Evolutionary conservation across 1,284 basidiomycete species (phyloP).

Genomic region (Moniliophthora roreri): DNA sequence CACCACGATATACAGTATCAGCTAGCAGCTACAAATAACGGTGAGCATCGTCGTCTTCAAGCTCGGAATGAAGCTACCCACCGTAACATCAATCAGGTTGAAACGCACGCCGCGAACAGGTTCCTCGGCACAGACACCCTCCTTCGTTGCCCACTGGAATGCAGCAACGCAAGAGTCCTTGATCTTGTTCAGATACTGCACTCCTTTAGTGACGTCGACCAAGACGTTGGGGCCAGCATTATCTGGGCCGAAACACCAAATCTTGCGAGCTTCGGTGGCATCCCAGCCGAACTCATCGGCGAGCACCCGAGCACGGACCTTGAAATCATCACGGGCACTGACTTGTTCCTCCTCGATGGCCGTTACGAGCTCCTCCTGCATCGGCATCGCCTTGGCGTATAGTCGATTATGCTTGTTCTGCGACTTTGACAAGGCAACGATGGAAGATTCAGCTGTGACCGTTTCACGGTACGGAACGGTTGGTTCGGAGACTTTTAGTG

Average conservation of each 20-base stretch:
- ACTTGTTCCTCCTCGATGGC: constrained; percentile 92
- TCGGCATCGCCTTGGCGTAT: constrained; percentile 89
- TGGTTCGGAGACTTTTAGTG: constrained; percentile 98
- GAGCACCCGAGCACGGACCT: constrained; percentile 91
- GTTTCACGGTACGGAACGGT: constrained; percentile 99
- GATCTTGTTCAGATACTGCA: constrained; percentile 98
- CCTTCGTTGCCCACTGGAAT: constrained; percentile 99
- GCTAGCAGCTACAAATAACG: constrained; percentile 72
- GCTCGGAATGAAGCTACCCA: constrained; percentile 36
- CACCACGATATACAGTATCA: constrained; percentile 99
- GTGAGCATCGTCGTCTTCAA: constrained; percentile 10
- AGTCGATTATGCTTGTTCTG: constrained; percentile 99
- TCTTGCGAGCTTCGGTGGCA: constrained; percentile 98
- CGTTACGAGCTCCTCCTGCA: constrained; percentile 92
- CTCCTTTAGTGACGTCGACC: constrained; percentile 99
- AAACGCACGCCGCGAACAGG: constrained; percentile 98
- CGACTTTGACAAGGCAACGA: constrained; percentile 97
- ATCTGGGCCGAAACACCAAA: constrained; percentile 99
- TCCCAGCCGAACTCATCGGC: constrained; percentile 99
- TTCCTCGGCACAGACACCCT: constrained; percentile 96
- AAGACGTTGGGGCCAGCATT: constrained; percentile 97
- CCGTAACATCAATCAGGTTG: constrained; percentile 96
- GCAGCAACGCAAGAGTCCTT: constrained; percentile 99
- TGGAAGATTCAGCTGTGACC: constrained; percentile 93
- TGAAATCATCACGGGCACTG: constrained; percentile 95